These are phyloP conservation scores for Penicillium sp. DNA, from an alignment of 2,329 filamentous ascomycete species.

Conservation along the genomic window DNA sequence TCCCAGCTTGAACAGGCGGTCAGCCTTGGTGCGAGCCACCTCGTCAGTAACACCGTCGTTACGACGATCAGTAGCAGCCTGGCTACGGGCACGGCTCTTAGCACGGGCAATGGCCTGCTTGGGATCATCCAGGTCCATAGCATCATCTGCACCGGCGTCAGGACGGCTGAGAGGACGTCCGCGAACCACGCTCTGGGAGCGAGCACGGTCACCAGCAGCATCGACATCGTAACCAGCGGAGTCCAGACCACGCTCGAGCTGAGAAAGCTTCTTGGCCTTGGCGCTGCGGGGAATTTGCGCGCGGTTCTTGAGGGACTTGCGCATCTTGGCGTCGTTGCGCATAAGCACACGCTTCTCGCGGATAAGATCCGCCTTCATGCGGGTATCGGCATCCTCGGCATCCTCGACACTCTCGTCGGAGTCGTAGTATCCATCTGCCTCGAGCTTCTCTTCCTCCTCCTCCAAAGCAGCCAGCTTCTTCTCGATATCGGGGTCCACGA, in stretches of 20 bases:
- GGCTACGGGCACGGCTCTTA: slow-evolving; percentile 67
- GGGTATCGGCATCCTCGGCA: slow-evolving; percentile 81
- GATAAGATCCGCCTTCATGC: slow-evolving; percentile 91
- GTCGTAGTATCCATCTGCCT: slow-evolving; percentile 91
- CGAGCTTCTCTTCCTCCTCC: slow-evolving; percentile 90
- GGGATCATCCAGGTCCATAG: slow-evolving; percentile 61
- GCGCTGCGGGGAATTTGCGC: slow-evolving; percentile 85
- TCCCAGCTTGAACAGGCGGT: slow-evolving; percentile 80
- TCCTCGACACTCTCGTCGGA: slow-evolving; percentile 81
- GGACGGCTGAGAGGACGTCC: slow-evolving; percentile 69
- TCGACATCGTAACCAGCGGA: slow-evolving; percentile 82
- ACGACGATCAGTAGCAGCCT: slow-evolving; percentile 50
- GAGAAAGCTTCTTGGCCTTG: slow-evolving; percentile 76
- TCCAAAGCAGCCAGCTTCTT: slow-evolving; percentile 87
- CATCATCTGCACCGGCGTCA: slow-evolving; percentile 65
- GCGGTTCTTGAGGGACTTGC: slow-evolving; percentile 95
- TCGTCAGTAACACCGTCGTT: slow-evolving; percentile 63
- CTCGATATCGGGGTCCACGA: slow-evolving; percentile 95
- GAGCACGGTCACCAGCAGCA: slow-evolving; percentile 70
- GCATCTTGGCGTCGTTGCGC: slow-evolving; percentile 91
- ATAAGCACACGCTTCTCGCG: slow-evolving; percentile 91
- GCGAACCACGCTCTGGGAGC: slow-evolving; percentile 60
- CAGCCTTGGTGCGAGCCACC: slow-evolving; percentile 70
- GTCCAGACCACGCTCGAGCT: slow-evolving; percentile 84
- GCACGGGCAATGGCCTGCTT: slow-evolving; percentile 61